Conservation (phyloP, 2,329 filamentous ascomycete species). For the Ophiostoma quercus region DNA sequence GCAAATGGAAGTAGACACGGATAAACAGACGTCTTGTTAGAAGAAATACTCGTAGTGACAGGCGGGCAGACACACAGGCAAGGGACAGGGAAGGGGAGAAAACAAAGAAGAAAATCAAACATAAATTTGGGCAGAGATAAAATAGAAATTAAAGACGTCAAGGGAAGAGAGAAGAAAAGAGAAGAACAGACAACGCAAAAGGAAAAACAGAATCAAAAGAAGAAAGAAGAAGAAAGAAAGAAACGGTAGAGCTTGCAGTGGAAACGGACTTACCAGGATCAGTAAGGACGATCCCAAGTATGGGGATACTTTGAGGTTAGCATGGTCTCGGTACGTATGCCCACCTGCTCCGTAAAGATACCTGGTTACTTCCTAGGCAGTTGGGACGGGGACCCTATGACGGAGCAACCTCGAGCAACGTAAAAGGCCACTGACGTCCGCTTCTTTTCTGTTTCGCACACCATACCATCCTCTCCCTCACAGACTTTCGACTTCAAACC, state of each 20-base stretch:
- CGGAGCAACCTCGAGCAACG: neutral
- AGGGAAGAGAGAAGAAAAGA: neutral
- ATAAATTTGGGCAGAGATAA: neutral
- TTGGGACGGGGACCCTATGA: neutral
- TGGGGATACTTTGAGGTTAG: slow-evolving; percentile 4
- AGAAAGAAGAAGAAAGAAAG: neutral
- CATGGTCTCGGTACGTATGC: slow-evolving; percentile 6
- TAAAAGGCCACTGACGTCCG: slow-evolving; percentile 12
- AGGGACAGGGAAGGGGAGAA: neutral
- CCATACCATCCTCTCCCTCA: neutral
- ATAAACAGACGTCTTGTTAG: neutral
- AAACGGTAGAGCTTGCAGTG: neutral
- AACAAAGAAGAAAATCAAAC: neutral
- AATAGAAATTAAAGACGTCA: neutral
- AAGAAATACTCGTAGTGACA: neutral
- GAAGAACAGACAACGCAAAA: neutral
- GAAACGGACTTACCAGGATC: slow-evolving; percentile 5
- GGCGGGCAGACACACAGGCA: neutral
- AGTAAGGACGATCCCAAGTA: slow-evolving; percentile 3
- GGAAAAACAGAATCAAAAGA: neutral
- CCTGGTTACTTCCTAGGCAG: neutral
- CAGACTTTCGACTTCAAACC: neutral
- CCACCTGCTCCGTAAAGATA: neutral
- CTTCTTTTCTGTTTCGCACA: neutral
- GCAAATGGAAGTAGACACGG: neutral